These are phyloP conservation scores for Aegilops speltoides DNA, from an alignment of 176 grass and related monocot genomes.

Conservation along the genomic window DNA sequence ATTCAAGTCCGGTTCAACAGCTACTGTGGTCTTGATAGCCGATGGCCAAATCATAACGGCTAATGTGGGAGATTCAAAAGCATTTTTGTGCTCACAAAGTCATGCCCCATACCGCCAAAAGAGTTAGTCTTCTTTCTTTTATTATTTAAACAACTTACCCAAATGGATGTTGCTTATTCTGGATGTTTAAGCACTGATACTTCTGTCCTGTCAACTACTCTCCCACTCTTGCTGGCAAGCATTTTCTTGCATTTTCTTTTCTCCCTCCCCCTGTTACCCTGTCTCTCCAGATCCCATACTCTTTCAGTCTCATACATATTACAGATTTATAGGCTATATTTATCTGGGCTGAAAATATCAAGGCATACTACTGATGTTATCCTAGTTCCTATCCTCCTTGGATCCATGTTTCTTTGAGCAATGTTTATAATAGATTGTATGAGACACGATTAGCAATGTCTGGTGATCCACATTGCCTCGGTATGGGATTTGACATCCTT, in stretches of 20 bases:
- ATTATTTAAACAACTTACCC: slow-evolving; percentile 5
- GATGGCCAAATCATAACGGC: slow-evolving; percentile 77
- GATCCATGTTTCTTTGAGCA: neutral
- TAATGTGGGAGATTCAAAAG: slow-evolving; percentile 96
- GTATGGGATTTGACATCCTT: neutral
- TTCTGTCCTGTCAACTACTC: neutral
- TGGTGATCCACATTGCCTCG: neutral
- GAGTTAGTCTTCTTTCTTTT: slow-evolving; percentile 49
- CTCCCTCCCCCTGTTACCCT: neutral
- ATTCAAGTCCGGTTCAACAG: slow-evolving; percentile 78
- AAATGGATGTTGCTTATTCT: neutral
- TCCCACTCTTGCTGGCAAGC: neutral
- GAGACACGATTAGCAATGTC: neutral
- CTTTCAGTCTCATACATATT: neutral
- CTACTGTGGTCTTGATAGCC: slow-evolving; percentile 73
- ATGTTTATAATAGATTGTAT: slow-evolving; percentile 6
- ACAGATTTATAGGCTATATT: neutral
- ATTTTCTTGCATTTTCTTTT: neutral
- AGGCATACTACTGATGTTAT: neutral
- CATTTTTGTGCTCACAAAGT: slow-evolving; percentile 81
- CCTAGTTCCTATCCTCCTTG: neutral
- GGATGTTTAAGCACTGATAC: slow-evolving; percentile 1
- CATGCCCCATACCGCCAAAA: slow-evolving; percentile 25
- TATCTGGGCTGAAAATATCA: slow-evolving; percentile 9
- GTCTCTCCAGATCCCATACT: neutral